phyloP scores from a whole-genome alignment of 768 basidiomycete genomes.

The Boletus sp. region DNA sequence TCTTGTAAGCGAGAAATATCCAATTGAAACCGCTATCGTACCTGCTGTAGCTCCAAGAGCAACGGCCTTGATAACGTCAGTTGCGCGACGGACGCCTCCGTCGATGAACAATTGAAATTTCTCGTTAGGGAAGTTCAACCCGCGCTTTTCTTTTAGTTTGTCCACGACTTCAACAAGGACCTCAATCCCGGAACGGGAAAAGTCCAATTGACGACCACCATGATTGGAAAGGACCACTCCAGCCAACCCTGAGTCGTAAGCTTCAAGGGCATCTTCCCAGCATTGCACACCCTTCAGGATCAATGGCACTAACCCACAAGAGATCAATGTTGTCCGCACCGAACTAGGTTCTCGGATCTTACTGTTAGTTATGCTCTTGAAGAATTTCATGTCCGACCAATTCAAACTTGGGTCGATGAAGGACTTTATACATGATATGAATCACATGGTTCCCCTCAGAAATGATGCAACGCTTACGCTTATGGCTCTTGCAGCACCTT shows the following conservation, averaged over 20 bases:
- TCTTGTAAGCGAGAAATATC: slow-evolving; percentile 6
- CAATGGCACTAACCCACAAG: slow-evolving; percentile 65
- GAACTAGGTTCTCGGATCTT: slow-evolving; percentile 9
- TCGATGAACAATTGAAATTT: slow-evolving; percentile 87
- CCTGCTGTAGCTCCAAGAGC: slow-evolving; percentile 89
- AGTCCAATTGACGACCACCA: slow-evolving; percentile 76
- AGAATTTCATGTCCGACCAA: slow-evolving; percentile 69
- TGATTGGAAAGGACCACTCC: slow-evolving; percentile 88
- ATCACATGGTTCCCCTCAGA: not conserved
- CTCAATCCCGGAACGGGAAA: slow-evolving; percentile 84
- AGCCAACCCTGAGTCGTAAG: slow-evolving; percentile 70
- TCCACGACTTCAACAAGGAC: slow-evolving; percentile 82
- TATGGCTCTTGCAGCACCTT: slow-evolving; percentile 93
- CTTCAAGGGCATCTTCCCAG: slow-evolving; percentile 86
- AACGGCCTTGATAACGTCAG: slow-evolving; percentile 84
- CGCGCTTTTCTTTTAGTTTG: slow-evolving; percentile 63
- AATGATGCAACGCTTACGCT: slow-evolving; percentile 48
- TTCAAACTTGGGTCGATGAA: slow-evolving; percentile 92
- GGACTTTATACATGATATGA: slow-evolving; percentile 43
- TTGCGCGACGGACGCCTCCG: slow-evolving; percentile 91
- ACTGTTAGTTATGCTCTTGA: slow-evolving; percentile 75
- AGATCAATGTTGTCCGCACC: slow-evolving; percentile 1
- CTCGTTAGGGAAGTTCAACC: slow-evolving; percentile 71
- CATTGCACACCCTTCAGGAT: slow-evolving; percentile 88
- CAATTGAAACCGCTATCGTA: slow-evolving; percentile 17